These are phyloP conservation scores for Trypanosoma rangeli DNA, from an alignment of 208 protist genomes.

Conservation along the genomic window DNA sequence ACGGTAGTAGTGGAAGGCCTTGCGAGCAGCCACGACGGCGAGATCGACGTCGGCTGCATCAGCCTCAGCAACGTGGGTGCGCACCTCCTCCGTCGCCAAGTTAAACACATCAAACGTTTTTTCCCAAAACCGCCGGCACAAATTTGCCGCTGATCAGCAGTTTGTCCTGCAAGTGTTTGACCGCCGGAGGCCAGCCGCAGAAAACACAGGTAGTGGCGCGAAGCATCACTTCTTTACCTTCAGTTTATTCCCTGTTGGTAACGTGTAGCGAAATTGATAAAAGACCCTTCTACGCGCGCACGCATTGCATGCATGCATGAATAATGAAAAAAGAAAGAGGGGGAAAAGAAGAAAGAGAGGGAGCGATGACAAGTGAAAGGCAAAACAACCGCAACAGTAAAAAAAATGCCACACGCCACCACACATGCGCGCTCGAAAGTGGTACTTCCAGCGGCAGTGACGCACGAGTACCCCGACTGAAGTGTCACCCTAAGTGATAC, in stretches of 20 bases:
- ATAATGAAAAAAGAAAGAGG: too few species aligned
- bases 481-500: neutral
- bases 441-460: too few species aligned
- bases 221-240: neutral
- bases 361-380: constrained; percentile 1
- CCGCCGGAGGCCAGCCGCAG: neutral
- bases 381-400: constrained; percentile 21
- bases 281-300: neutral
- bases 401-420: neutral
- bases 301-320: too few species aligned
- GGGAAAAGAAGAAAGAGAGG: neutral
- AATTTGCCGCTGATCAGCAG: constrained; percentile 89
- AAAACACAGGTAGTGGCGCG: neutral
- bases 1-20: constrained; percentile 58
- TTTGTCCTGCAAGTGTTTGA: constrained; percentile 66
- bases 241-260: neutral
- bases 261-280: neutral
- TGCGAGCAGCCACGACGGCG: constrained; percentile 75
- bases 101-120: constrained; percentile 80
- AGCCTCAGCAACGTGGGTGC: constrained; percentile 77
- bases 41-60: constrained; percentile 76
- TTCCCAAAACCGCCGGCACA: constrained; percentile 61
- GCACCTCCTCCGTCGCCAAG: constrained; percentile 74
- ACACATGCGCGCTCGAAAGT: neutral
- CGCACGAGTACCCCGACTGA: neutral